A percentile compares a stretch with the other conserved stretches of the same genome.
Conservation (phyloP, 805 yeast species). For the Pichia eremophila region DNA sequence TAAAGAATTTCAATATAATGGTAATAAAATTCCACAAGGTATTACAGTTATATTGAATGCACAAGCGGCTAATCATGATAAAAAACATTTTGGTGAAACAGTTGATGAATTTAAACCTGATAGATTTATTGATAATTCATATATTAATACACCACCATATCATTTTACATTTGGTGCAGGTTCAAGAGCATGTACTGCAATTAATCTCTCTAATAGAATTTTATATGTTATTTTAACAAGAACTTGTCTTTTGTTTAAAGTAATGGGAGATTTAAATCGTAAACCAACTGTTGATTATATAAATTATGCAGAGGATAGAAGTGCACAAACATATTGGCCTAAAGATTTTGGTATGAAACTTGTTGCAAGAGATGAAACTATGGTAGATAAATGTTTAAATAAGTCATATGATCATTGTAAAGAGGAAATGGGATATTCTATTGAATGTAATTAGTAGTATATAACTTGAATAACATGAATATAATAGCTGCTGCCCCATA, state of each 20-base stretch:
- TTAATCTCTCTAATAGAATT: conserved; percentile 14
- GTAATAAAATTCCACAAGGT: conserved; percentile 13
- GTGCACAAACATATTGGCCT: conserved; percentile 18
- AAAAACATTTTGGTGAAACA: conserved; percentile 11
- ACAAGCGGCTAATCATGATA: conserved; percentile 18
- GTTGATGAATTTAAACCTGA: conserved; percentile 16
- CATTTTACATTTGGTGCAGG: conserved; percentile 20
- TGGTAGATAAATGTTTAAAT: conserved; percentile 7
- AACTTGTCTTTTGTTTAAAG: conserved; percentile 13
- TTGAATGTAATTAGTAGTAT: conserved; percentile 5
- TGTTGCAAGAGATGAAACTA: conserved; percentile 6
- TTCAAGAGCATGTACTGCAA: conserved; percentile 18
- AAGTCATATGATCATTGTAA: conserved; percentile 4
- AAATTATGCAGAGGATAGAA: conserved; percentile 13
- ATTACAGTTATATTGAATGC: conserved; percentile 17
- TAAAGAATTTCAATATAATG: conserved; percentile 11
- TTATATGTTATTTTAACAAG: conserved; percentile 12
- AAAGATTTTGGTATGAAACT: conserved; percentile 12
- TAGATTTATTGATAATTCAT: conserved; percentile 9
- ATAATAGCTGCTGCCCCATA: too few relatives aligned
- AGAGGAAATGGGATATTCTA: conserved; percentile 11
- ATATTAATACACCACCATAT: conserved; percentile 14
- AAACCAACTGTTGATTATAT: conserved; percentile 12
- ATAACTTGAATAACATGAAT: too few relatives aligned
- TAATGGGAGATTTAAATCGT: conserved; percentile 1